Evolutionary conservation across 108 stramenopile genomes (phyloP), one percentile per base, ranked within the genome.

Genomic region (Mayamaea pseudoterrestris): DNA sequence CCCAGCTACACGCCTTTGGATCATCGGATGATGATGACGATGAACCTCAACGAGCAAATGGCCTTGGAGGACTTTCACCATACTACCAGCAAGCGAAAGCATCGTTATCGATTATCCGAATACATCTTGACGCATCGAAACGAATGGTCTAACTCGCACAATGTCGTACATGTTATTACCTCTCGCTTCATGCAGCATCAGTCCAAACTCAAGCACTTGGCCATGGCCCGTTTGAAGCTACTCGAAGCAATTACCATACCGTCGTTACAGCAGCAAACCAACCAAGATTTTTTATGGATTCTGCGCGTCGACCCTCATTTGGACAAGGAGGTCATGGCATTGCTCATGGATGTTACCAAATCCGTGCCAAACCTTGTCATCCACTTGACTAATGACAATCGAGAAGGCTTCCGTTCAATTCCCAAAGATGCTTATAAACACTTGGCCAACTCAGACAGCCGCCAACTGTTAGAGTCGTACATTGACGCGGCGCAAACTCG

Each of bases 161-260:
- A 65, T 29, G 52, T 67, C 2, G 66, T 75, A 28, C 74, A 71
- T 45, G 62, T 71, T 29, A 62, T 76, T 8, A 63, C 35, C 25
- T 71, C 77, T 27, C 65, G 77, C 14, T 78, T 78, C 42, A 74
- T 78, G 73, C 77, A 78, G 44, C 47, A 59, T 63, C 73, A 74
- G 30, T 53, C 66, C 6, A 42, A 47, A 23, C 35, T 78, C 23
- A 13, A 50, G 13, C 45, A 62, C 20, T 47, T 78, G 14, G 69
- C 61, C 1, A 20, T 36, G 18, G 63, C 73, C 1, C 58, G 77
- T 21, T 60, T 74, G 18, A 44, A 70, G 44, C 50, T 78, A 6
- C 65, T 78, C 23, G 47, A 71, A 35, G 52, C 64, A 3, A 35
- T 78, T 27, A 63, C 60, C 30, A 49, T 78, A 0, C 77, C 77